Base-by-base conservation (phyloP, 257 asterid genomes). In the Mitragyna speciosa region DNA sequence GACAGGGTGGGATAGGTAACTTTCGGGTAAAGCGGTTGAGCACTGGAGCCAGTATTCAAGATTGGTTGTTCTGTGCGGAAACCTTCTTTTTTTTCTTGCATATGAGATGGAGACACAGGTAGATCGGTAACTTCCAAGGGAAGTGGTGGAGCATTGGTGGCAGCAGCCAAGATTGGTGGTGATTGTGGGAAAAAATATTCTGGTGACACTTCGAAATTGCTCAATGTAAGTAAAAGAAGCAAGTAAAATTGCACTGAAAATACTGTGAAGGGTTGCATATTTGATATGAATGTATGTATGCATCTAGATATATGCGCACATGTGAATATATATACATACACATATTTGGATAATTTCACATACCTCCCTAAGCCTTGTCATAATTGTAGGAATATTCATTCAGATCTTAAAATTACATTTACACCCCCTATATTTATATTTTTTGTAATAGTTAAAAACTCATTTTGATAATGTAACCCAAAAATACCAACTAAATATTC, bases 1-100 rank as follows among this genome's bases (percentile, higher is more conserved):
- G 97, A 90, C 73, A 95, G 90, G 71, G 99, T 92, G 80, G 99
- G 99, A 76, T 95, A 89, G 77, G 91, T 92, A 78, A 80, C 99
- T 87, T 93, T 93, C 98, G 92, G 93, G 75, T 93, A 93, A 54
- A 95, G 96, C 28, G 97, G 92, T 81, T 78, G 89, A 79, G 83
- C 72, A 39, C n/a, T 79, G 68, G 86, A 22, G 36, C 79, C 86
- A 73, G 86, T 63, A 20, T 87, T 83, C 89, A 80, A 85, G 78
- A 83, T 85, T 81, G 96, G 77, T 54, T 97, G 87, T 36, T 92
- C 93, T 30, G 93, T 88, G 87, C 98, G 93, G 87, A 93, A 90
- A 84, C 97, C 96, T 78, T 89, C 89, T 78, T 91, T 89, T 78
- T 87, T n/a, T n/a, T n/a, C n/a, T n/a, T n/a, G n/a, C n/a, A n/a